phyloP scores from a whole-genome alignment of 2,329 filamentous ascomycete genomes.

The Aspergillus neotritici region DNA sequence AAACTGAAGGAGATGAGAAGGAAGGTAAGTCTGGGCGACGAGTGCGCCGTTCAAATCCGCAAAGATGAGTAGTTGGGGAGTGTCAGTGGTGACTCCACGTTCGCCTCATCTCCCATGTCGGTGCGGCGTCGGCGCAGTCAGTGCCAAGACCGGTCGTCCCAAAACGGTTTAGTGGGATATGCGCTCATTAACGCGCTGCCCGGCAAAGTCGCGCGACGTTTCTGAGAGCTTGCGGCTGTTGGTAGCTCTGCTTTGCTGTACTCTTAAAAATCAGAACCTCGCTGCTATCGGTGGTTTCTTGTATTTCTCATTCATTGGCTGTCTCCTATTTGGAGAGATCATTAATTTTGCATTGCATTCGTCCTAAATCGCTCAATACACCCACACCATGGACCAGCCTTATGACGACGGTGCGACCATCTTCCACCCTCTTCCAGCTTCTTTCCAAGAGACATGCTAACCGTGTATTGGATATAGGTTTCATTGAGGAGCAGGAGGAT shows the following conservation, averaged over 20 bases:
- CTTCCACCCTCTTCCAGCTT: constrained; percentile 2
- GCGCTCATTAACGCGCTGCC: constrained; percentile 34
- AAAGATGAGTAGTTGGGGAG: not conserved
- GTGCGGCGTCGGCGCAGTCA: constrained; percentile 7
- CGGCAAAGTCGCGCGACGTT: constrained; percentile 23
- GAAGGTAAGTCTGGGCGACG: constrained; percentile 7
- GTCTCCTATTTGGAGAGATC: too few relatives aligned
- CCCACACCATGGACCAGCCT: constrained; percentile 25
- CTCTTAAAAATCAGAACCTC: too few relatives aligned
- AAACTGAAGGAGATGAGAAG: constrained; percentile 4
- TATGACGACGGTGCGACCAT: constrained; percentile 31
- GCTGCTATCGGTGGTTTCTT: too few relatives aligned
- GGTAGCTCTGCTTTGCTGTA: too few relatives aligned
- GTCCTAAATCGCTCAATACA: not conserved
- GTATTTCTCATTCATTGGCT: too few relatives aligned
- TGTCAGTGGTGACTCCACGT: constrained; percentile 5
- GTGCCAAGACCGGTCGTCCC: constrained; percentile 18
- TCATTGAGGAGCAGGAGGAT: constrained; percentile 38
- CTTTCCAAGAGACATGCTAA: constrained; percentile 17
- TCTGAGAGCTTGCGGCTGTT: constrained; percentile 13
- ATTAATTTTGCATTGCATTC: too few relatives aligned
- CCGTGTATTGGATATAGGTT: constrained; percentile 17
- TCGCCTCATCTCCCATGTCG: constrained; percentile 1
- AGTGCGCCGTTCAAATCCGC: constrained; percentile 6
- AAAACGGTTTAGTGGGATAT: constrained; percentile 18